A percentile compares a stretch with the other conserved stretches of the same genome.
Evolutionary conservation across 2,329 filamentous ascomycete genomes (phyloP).

Genomic region (Nothomitra cinnamomea): DNA sequence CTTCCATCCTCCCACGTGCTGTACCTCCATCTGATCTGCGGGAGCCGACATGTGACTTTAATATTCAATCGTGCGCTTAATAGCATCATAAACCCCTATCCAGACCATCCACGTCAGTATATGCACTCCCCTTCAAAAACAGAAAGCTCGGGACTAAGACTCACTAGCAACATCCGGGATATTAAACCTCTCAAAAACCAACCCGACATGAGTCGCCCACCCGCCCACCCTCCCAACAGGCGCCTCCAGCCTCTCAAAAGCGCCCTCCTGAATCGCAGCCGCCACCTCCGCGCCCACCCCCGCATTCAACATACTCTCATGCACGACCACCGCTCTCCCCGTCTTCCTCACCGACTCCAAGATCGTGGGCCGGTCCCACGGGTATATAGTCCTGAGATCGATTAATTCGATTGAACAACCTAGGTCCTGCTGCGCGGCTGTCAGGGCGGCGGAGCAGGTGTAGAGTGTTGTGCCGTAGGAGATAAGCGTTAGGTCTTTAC

Average conservation of each 20-base stretch:
- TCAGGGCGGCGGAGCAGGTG: conserved; percentile 60
- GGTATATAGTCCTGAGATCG: conserved; percentile 75
- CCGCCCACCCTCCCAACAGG: conserved; percentile 73
- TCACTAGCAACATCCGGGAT: conserved; percentile 75
- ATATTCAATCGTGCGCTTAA: conserved; percentile 50
- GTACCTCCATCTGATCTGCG: no score
- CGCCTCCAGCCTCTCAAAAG: conserved; percentile 69
- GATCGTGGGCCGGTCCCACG: conserved; percentile 74
- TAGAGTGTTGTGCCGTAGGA: conserved; percentile 86
- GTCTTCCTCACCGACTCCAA: conserved; percentile 75
- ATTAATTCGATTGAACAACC: conserved; percentile 71
- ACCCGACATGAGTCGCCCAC: conserved; percentile 72
- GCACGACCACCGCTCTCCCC: conserved; percentile 70
- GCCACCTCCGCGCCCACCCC: conserved; percentile 82
- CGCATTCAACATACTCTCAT: conserved; percentile 82
- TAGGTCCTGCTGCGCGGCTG: conserved; percentile 56
- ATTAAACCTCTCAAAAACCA: conserved; percentile 66
- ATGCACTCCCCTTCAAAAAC: conserved; percentile 2
- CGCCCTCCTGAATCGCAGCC: conserved; percentile 72
- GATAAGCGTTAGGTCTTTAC: conserved; percentile 65
- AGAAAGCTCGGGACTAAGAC: conserved; percentile 23
- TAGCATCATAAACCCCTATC: conserved; percentile 52
- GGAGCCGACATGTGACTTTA: conserved; percentile 17
- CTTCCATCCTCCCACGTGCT: no score
- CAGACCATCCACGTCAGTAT: conserved; percentile 6